Conservation (phyloP, 495 filamentous ascomycete species). For the Tuber borchii region DNA sequence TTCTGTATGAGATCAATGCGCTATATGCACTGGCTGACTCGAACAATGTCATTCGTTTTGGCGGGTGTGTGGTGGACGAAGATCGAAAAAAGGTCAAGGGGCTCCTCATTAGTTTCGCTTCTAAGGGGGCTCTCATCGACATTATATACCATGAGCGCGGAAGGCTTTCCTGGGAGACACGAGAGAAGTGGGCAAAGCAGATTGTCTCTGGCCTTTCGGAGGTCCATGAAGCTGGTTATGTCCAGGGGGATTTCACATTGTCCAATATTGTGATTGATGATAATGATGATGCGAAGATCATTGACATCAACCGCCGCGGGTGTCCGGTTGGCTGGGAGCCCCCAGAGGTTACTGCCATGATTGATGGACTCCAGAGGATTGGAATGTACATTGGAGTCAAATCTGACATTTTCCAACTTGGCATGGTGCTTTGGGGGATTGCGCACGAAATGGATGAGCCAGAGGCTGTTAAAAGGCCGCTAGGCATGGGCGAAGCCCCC, state of each 20-base stretch:
- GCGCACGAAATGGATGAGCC: constrained; percentile 85
- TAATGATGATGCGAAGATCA: constrained; percentile 82
- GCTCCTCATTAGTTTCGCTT: constrained; percentile 80
- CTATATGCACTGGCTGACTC: constrained; percentile 68
- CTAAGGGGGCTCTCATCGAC: constrained; percentile 83
- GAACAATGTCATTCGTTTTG: constrained; percentile 75
- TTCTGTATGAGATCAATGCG: constrained; percentile 95
- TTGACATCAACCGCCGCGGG: constrained; percentile 94
- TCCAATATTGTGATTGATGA: constrained; percentile 94
- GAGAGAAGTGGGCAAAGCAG: constrained; percentile 87
- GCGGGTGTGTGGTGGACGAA: constrained; percentile 84
- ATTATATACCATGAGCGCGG: constrained; percentile 64
- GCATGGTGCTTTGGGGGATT: constrained; percentile 95
- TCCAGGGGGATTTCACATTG: constrained; percentile 94
- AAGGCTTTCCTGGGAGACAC: constrained; percentile 60
- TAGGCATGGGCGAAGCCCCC: constrained; percentile 48
- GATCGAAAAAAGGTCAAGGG: constrained; percentile 70
- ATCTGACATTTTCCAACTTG: constrained; percentile 88
- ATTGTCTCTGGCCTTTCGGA: constrained; percentile 85
- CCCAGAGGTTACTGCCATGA: constrained; percentile 79
- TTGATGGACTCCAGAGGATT: constrained; percentile 85
- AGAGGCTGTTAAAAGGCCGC: constrained; percentile 68
- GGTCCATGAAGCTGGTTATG: constrained; percentile 93
- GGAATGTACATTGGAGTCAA: constrained; percentile 99
- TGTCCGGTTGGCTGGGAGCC: constrained; percentile 98